Evolutionary conservation across 2,329 filamentous ascomycete species (phyloP).

Genomic region (Ascochyta viciae-villosae): DNA sequence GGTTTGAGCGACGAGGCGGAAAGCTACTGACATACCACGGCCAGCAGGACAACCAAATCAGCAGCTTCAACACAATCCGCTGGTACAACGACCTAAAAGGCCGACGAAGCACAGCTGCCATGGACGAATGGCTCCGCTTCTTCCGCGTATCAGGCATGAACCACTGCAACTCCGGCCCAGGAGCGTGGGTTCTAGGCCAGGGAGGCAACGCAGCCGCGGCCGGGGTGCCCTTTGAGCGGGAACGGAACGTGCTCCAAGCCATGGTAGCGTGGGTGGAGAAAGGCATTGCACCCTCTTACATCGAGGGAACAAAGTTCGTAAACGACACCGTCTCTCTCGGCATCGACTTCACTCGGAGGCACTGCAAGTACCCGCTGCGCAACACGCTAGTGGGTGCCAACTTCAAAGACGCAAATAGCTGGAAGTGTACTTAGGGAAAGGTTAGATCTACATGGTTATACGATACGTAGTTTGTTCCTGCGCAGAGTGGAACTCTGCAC

Average conservation of each 20-base stretch:
- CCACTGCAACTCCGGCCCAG: conserved; percentile 58
- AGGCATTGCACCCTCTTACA: conserved; percentile 47
- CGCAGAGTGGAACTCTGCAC: too few relatives aligned
- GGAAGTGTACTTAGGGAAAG: conserved; percentile 1
- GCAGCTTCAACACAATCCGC: conserved; percentile 50
- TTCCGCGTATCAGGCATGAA: conserved; percentile 62
- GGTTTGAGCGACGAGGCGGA: conserved; percentile 45
- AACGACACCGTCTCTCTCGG: conserved; percentile 51
- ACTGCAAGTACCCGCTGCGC: conserved; percentile 51
- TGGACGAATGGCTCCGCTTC: conserved; percentile 52
- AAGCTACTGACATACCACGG: conserved; percentile 58
- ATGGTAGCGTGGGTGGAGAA: conserved; percentile 56
- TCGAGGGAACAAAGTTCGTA: conserved; percentile 37
- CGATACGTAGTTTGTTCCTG: too few relatives aligned
- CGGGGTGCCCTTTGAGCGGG: conserved; percentile 24
- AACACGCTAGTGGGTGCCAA: conserved; percentile 4
- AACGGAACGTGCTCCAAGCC: conserved; percentile 44
- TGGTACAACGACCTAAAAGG: conserved; percentile 55
- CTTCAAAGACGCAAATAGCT: neutral
- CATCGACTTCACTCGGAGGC: conserved; percentile 54
- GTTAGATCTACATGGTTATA: too few relatives aligned
- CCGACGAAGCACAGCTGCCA: conserved; percentile 7
- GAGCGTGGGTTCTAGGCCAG: conserved; percentile 50
- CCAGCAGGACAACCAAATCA: conserved; percentile 54
- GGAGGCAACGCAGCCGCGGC: conserved; percentile 25